A percentile compares a stretch with the other conserved stretches of the same genome.
Evolutionary conservation across 441 rosid genomes (phyloP).

Genomic region (Cnidoscolus chayamansa): DNA sequence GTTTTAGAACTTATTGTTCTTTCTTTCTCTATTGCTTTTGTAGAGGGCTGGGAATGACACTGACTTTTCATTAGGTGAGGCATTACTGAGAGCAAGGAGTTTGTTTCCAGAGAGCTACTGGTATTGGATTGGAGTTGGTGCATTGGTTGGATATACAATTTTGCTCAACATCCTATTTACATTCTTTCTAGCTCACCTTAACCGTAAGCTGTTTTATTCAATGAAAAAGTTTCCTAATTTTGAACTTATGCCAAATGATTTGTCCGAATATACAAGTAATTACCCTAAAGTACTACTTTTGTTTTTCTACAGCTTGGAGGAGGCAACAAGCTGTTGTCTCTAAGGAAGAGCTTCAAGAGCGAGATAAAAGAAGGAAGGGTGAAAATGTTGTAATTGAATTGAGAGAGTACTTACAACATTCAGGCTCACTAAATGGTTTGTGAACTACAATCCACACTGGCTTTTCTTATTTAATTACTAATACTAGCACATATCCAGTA

Average conservation of each 20-base stretch:
- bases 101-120: constrained; percentile 80
- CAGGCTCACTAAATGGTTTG: constrained; percentile 72
- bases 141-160: constrained; percentile 81
- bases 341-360: constrained; percentile 79
- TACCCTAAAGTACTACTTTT: constrained; percentile 20
- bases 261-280: background rate
- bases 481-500: background rate
- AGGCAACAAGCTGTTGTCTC: constrained; percentile 83
- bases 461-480: constrained; percentile 17
- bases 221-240: constrained; percentile 7
- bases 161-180: constrained; percentile 71
- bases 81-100: constrained; percentile 61
- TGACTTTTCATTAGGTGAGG: constrained; percentile 56
- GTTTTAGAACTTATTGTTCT: constrained; percentile 2
- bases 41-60: constrained; percentile 57
- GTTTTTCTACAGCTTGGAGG: constrained; percentile 55
- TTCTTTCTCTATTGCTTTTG: constrained; percentile 22
- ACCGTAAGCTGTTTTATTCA: constrained; percentile 58
- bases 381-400: constrained; percentile 66
- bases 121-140: constrained; percentile 97
- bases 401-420: constrained; percentile 78
- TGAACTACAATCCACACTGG: constrained; percentile 15
- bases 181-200: constrained; percentile 63
- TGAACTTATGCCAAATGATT: background rate
- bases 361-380: constrained; percentile 82